These are phyloP conservation scores for Crepidotus variabilis DNA, from an alignment of 768 basidiomycete species.

Conservation along the genomic window DNA sequence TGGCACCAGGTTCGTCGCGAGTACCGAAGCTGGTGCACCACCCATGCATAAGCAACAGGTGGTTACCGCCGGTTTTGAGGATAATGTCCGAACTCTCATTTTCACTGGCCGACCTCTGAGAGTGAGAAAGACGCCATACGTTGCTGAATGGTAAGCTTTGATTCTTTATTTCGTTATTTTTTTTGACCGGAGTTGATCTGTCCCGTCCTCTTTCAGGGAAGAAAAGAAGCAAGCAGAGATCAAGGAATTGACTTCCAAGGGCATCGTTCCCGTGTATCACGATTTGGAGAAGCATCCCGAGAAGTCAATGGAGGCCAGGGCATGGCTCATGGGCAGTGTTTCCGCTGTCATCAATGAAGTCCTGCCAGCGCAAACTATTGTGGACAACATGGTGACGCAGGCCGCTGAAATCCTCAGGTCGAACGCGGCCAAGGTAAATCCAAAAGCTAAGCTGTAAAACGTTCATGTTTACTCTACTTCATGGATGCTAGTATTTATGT, in stretches of 20 bases:
- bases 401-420: constrained; percentile 32
- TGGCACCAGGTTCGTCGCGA: constrained; percentile 84
- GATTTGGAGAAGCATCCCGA: constrained; percentile 82
- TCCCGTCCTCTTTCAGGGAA: constrained; percentile 45
- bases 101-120: constrained; percentile 88
- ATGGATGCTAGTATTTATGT: neutral
- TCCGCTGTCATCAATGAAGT: constrained; percentile 71
- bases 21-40: constrained; percentile 76
- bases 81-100: constrained; percentile 81
- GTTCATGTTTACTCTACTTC: neutral
- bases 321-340: constrained; percentile 86
- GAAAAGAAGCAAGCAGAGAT: constrained; percentile 78
- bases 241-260: constrained; percentile 74
- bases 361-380: constrained; percentile 77
- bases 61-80: constrained; percentile 68
- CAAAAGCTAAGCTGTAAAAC: constrained; percentile 27
- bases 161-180: neutral
- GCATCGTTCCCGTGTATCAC: constrained; percentile 70
- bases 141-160: constrained; percentile 68
- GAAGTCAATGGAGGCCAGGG: constrained; percentile 58
- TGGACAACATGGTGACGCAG: constrained; percentile 67
- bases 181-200: neutral
- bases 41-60: constrained; percentile 82
- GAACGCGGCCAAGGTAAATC: constrained; percentile 33
- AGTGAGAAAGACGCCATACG: constrained; percentile 79